Evolutionary conservation across 768 basidiomycete genomes (phyloP).

Genomic region (Phaeotremella skinneri): DNA sequence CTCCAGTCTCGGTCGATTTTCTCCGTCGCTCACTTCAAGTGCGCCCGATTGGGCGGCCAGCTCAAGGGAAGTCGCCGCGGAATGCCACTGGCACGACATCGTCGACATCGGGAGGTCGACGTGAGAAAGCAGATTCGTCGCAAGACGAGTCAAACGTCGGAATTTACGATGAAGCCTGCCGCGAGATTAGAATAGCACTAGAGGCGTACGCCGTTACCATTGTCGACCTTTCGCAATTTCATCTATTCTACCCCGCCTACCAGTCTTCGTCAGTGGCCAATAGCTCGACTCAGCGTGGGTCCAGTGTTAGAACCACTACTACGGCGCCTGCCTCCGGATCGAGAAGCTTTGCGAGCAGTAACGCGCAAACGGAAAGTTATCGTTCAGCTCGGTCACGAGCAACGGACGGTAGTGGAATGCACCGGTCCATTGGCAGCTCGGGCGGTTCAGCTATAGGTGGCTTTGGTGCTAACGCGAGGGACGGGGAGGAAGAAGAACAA

Average conservation of each 20-base stretch:
- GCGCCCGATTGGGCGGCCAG: conserved; percentile 32
- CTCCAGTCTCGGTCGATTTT: conserved; percentile 47
- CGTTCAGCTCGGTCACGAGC: background rate
- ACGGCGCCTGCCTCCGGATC: background rate
- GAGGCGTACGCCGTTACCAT: conserved; percentile 45
- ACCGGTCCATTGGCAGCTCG: conserved; percentile 4
- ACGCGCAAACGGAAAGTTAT: background rate
- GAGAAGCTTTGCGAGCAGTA: conserved; percentile 2
- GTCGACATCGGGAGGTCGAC: conserved; percentile 6
- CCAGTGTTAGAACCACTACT: background rate
- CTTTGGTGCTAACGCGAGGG: background rate
- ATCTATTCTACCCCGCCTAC: conserved; percentile 47
- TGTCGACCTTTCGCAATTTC: conserved; percentile 46
- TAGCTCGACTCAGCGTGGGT: conserved; percentile 19
- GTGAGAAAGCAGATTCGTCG: conserved; percentile 18
- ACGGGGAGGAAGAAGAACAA: conserved; percentile 9
- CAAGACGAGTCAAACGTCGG: conserved; percentile 23
- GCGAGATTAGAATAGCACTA: conserved; percentile 39
- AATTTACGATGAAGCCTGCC: conserved; percentile 46
- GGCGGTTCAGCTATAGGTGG: background rate
- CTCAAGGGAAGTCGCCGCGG: conserved; percentile 5
- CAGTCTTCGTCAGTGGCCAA: conserved; percentile 32
- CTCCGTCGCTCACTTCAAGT: conserved; percentile 45
- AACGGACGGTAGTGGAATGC: background rate
- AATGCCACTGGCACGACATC: conserved; percentile 7